phyloP scores from a whole-genome alignment of 495 filamentous ascomycete genomes.

The Diplogelasinospora grovesii region DNA sequence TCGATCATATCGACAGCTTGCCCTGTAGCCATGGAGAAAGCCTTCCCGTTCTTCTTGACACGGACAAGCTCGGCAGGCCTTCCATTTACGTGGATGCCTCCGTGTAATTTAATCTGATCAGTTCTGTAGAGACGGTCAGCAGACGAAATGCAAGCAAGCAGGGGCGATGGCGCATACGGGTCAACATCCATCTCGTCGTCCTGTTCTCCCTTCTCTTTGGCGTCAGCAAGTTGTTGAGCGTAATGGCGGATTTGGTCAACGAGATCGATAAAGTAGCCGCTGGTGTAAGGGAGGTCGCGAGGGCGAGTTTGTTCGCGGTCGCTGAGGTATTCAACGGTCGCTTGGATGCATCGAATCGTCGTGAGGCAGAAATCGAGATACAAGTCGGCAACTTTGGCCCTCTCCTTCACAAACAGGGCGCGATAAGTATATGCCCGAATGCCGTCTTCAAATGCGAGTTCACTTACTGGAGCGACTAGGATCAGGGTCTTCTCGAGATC shows the following conservation, averaged over 20 bases:
- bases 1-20: slow-evolving; percentile 40
- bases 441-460: slow-evolving; percentile 38
- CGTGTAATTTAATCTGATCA: slow-evolving; percentile 64
- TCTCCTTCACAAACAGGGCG: slow-evolving; percentile 62
- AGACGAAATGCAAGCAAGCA: background rate
- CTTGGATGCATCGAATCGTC: slow-evolving; percentile 78
- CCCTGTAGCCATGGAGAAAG: slow-evolving; percentile 65
- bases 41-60: slow-evolving; percentile 65
- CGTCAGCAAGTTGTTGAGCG: slow-evolving; percentile 50
- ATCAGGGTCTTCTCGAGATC: slow-evolving; percentile 87
- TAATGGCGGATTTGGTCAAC: slow-evolving; percentile 76
- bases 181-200: slow-evolving; percentile 46
- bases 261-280: slow-evolving; percentile 90
- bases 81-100: slow-evolving; percentile 70
- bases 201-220: slow-evolving; percentile 42
- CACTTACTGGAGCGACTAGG: slow-evolving; percentile 84
- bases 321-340: slow-evolving; percentile 70
- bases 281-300: slow-evolving; percentile 79
- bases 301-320: slow-evolving; percentile 75
- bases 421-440: slow-evolving; percentile 61
- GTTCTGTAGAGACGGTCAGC: slow-evolving; percentile 45
- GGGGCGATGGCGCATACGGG: slow-evolving; percentile 34
- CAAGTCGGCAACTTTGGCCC: slow-evolving; percentile 55
- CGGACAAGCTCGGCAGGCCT: slow-evolving; percentile 72
- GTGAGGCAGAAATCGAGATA: slow-evolving; percentile 82